phyloP scores from a whole-genome alignment of 2,329 filamentous ascomycete species.

The Conoideocrella luteorostrata region DNA sequence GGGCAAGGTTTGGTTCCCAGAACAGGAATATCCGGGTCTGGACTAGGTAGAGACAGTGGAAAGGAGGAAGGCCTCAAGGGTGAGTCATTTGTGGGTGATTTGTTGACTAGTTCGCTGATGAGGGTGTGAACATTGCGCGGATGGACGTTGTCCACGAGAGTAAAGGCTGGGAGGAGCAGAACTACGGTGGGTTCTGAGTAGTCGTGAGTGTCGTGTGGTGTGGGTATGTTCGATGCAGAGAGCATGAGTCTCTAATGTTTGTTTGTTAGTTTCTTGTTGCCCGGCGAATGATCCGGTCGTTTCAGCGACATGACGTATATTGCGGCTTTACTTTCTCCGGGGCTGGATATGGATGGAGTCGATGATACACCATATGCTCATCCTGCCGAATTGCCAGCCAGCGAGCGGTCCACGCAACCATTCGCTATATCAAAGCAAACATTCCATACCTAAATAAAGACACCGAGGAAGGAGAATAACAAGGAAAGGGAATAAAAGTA shows the following conservation, averaged over 20 bases:
- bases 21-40: slow-evolving; percentile 21
- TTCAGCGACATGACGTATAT: too few relatives aligned
- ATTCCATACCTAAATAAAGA: too few relatives aligned
- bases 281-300: too few relatives aligned
- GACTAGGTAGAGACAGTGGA: slow-evolving; percentile 25
- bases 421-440: too few relatives aligned
- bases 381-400: too few relatives aligned
- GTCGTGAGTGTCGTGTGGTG: slow-evolving; percentile 58
- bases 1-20: slow-evolving; percentile 52
- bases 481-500: not conserved
- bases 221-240: slow-evolving; percentile 84
- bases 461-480: not conserved
- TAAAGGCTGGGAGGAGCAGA: slow-evolving; percentile 79
- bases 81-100: slow-evolving; percentile 66
- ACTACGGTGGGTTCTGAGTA: slow-evolving; percentile 69
- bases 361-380: too few relatives aligned
- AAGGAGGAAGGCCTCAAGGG: slow-evolving; percentile 43
- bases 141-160: slow-evolving; percentile 74
- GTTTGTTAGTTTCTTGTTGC: not conserved
- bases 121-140: slow-evolving; percentile 66
- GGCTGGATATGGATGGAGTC: too few relatives aligned
- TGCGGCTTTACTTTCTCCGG: too few relatives aligned
- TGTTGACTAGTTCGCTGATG: slow-evolving; percentile 63
- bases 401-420: too few relatives aligned
- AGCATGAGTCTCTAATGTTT: slow-evolving; percentile 70